These are phyloP conservation scores for Pseudoscleropodium purum DNA, from an alignment of 225 moss, liverwort and hornwort genomes.

Conservation along the genomic window DNA sequence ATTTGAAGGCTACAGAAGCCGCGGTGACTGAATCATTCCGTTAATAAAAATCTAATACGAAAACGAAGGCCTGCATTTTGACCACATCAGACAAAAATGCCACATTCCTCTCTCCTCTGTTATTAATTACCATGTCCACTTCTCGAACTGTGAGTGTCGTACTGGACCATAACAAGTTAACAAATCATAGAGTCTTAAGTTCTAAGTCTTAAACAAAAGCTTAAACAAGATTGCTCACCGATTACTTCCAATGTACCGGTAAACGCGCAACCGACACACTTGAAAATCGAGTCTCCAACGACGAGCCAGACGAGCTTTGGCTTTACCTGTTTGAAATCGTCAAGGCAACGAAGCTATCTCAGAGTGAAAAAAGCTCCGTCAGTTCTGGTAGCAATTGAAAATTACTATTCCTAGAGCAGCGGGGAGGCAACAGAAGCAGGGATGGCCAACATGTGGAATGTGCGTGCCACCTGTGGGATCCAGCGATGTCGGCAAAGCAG, in stretches of 20 bases:
- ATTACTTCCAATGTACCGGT: background rate
- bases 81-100: background rate
- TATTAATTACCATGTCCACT: background rate
- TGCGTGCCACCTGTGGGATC: background rate
- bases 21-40: background rate
- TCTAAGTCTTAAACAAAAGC: background rate
- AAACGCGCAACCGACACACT: background rate
- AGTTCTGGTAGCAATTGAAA: background rate
- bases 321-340: background rate
- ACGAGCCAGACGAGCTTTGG: background rate
- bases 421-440: background rate
- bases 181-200: background rate
- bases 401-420: background rate
- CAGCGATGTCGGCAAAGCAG: background rate
- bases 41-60: background rate
- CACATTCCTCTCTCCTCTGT: too few relatives aligned
- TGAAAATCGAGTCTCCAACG: too few relatives aligned
- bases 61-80: background rate
- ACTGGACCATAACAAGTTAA: background rate
- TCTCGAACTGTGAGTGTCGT: background rate
- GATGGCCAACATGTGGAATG: slow-evolving; percentile 7
- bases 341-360: background rate
- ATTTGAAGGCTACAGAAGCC: background rate
- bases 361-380: too few relatives aligned
- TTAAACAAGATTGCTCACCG: background rate